Percentiles rank a stretch among this genome's conserved stretches.
These are phyloP conservation scores for Serendipita indica DNA, from an alignment of 768 basidiomycete species.

Conservation along the genomic window DNA sequence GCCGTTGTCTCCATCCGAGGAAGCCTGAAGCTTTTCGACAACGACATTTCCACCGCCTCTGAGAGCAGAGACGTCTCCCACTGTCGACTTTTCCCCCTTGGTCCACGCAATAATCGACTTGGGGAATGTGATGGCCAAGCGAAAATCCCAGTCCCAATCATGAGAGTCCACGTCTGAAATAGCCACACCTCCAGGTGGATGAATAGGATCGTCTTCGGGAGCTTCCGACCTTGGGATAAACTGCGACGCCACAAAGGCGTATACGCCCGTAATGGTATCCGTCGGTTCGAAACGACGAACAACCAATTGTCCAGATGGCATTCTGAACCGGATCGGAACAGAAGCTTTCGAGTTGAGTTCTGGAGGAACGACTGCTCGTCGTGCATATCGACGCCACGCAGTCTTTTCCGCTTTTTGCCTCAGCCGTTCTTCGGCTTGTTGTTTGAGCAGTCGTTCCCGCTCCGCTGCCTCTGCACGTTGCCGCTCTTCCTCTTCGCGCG, in stretches of 20 bases:
- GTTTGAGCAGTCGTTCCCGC: constrained; percentile 18
- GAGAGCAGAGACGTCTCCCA: constrained; percentile 17
- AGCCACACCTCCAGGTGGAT: constrained; percentile 24
- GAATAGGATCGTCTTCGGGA: constrained; percentile 29
- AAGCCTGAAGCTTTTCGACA: constrained; percentile 16
- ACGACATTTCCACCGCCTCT: constrained; percentile 22
- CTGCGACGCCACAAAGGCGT: constrained; percentile 55
- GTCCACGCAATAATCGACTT: constrained; percentile 15
- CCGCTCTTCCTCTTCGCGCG: constrained; percentile 9
- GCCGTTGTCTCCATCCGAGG: background rate
- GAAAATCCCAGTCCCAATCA: constrained; percentile 51
- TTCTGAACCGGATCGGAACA: constrained; percentile 41
- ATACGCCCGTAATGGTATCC: constrained; percentile 47
- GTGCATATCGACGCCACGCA: constrained; percentile 49
- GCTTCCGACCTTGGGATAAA: constrained; percentile 31
- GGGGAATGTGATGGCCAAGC: constrained; percentile 54
- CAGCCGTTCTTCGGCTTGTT: background rate
- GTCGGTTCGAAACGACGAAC: constrained; percentile 38
- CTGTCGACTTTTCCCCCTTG: constrained; percentile 33
- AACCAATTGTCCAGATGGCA: constrained; percentile 37
- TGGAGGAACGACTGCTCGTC: constrained; percentile 31
- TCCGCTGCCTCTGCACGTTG: constrained; percentile 14
- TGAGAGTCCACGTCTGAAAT: constrained; percentile 28
- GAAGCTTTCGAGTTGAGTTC: constrained; percentile 25
- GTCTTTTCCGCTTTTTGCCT: constrained; percentile 21